phyloP scores from a whole-genome alignment of 2,329 filamentous ascomycete genomes.

The Hypoxylon sp. region DNA sequence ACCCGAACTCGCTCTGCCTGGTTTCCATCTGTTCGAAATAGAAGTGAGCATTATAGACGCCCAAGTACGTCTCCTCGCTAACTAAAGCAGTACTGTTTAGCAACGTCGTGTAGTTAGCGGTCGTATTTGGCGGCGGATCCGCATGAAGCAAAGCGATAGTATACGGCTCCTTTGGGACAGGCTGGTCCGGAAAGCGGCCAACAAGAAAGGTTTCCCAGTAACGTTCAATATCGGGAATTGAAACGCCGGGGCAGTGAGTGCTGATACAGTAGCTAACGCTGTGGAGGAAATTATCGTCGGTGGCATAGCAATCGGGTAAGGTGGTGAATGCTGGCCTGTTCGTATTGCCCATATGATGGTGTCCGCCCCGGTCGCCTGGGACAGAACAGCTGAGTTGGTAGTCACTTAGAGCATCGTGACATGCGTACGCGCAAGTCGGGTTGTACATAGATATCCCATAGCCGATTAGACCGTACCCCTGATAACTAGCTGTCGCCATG shows the following conservation, averaged over 20 bases:
- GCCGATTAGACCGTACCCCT: slow-evolving; percentile 53
- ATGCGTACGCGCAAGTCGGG: slow-evolving; percentile 56
- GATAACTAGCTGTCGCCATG: slow-evolving; percentile 13
- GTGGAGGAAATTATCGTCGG: slow-evolving; percentile 48
- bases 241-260: slow-evolving; percentile 44
- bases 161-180: slow-evolving; percentile 35
- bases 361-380: neutral
- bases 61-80: slow-evolving; percentile 55
- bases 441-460: slow-evolving; percentile 57
- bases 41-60: slow-evolving; percentile 11
- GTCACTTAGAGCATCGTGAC: slow-evolving; percentile 44
- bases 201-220: slow-evolving; percentile 48
- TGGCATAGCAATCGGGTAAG: slow-evolving; percentile 49
- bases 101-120: neutral
- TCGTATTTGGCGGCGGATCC: slow-evolving; percentile 21
- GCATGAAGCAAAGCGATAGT: slow-evolving; percentile 26
- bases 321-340: slow-evolving; percentile 38
- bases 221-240: slow-evolving; percentile 39
- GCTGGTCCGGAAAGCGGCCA: slow-evolving; percentile 39
- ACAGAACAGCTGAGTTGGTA: slow-evolving; percentile 36
- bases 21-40: slow-evolving; percentile 30
- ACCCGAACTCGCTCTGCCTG: slow-evolving; percentile 34
- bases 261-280: slow-evolving; percentile 51
- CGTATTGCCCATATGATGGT: slow-evolving; percentile 15
- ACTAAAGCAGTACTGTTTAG: slow-evolving; percentile 41